phyloP scores from a whole-genome alignment of 1,284 basidiomycete species.

The Marasmius oreades region DNA sequence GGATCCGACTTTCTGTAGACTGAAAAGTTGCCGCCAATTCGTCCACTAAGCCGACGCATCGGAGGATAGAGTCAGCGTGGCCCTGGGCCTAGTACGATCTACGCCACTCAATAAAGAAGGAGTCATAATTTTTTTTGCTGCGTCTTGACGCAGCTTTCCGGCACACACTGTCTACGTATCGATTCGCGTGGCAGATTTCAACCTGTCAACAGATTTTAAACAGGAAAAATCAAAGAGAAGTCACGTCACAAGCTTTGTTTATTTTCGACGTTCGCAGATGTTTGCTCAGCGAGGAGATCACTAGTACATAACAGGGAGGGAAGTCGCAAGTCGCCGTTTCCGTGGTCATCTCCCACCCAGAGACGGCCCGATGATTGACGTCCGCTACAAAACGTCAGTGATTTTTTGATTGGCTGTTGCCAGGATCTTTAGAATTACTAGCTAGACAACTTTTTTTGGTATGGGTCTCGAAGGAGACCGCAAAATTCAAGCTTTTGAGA shows the following conservation, averaged over 20 bases:
- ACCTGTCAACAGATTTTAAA: not conserved
- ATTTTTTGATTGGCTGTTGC: not conserved
- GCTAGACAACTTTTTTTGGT: not conserved
- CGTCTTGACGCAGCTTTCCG: not conserved
- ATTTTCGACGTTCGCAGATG: not conserved
- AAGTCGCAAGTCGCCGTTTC: not conserved
- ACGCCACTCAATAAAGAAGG: constrained; percentile 4
- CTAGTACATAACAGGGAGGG: not conserved
- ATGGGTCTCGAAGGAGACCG: not conserved
- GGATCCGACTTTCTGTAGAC: not conserved
- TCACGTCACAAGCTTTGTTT: not conserved
- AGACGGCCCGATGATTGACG: not conserved
- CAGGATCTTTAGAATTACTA: not conserved
- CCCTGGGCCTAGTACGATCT: not conserved
- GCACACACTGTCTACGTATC: not conserved
- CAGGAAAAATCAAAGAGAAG: not conserved
- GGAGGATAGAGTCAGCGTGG: constrained; percentile 2
- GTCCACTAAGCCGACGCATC: not conserved
- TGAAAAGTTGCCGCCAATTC: not conserved
- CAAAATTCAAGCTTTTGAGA: not conserved
- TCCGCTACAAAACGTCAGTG: not conserved
- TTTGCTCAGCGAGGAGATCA: not conserved
- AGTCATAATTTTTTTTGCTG: not conserved
- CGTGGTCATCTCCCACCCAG: not conserved
- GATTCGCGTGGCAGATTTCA: not conserved